Evolutionary conservation across 2,329 filamentous ascomycete species (phyloP).

Genomic region (Ceratocystis colombiana): DNA sequence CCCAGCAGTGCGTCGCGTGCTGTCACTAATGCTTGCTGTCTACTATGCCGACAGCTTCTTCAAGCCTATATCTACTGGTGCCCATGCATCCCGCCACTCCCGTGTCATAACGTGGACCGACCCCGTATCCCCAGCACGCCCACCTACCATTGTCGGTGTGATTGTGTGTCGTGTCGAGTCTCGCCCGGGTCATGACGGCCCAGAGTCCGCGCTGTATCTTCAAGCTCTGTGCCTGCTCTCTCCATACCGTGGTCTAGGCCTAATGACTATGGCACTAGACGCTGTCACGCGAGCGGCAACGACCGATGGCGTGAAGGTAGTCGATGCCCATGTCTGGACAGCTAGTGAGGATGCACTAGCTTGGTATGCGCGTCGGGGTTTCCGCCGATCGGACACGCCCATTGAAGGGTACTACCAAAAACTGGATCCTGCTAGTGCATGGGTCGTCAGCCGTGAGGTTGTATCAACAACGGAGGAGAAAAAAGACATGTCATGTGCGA

Average conservation of each 20-base stretch:
- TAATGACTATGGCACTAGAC: slow-evolving; percentile 48
- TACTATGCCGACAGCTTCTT: slow-evolving; percentile 57
- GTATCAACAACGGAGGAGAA: slow-evolving; percentile 28
- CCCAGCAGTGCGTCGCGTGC: slow-evolving; percentile 52
- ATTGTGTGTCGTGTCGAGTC: slow-evolving; percentile 53
- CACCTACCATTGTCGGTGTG: slow-evolving; percentile 47
- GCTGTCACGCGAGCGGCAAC: slow-evolving; percentile 39
- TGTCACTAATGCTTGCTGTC: slow-evolving; percentile 53
- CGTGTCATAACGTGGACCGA: slow-evolving; percentile 51
- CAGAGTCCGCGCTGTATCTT: slow-evolving; percentile 48
- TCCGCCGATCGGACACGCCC: slow-evolving; percentile 40
- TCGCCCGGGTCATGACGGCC: slow-evolving; percentile 34
- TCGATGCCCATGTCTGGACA: slow-evolving; percentile 61
- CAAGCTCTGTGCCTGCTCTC: slow-evolving; percentile 54
- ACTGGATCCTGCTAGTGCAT: slow-evolving; percentile 51
- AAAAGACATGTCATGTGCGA: slow-evolving; percentile 23
- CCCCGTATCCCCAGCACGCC: slow-evolving; percentile 28
- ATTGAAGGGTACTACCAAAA: slow-evolving; percentile 52
- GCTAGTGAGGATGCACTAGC: slow-evolving; percentile 52
- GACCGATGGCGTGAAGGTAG: slow-evolving; percentile 35
- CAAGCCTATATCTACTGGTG: slow-evolving; percentile 41
- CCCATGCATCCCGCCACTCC: slow-evolving; percentile 46
- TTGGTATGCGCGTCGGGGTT: slow-evolving; percentile 53
- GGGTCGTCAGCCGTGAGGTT: slow-evolving; percentile 45
- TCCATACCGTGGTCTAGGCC: slow-evolving; percentile 51